phyloP scores from a whole-genome alignment of 1,139 yeast species.

The Hemisphaericaspora lyxosophila region DNA sequence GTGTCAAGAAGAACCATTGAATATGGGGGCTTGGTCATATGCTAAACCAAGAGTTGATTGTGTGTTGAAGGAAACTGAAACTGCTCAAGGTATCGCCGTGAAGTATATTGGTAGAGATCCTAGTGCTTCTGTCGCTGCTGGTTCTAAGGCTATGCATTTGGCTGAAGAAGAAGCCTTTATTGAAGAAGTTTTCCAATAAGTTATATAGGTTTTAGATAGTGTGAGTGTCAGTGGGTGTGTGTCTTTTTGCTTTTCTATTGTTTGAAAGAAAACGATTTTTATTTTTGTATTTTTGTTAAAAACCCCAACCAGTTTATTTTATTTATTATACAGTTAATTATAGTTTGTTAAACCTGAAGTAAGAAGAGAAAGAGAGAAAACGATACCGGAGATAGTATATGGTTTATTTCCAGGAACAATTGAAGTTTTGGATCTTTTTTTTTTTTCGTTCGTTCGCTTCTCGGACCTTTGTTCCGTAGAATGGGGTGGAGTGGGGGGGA shows the following conservation, averaged over 20 bases:
- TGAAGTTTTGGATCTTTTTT: too few relatives aligned
- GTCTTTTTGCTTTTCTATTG: not conserved
- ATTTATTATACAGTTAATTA: too few relatives aligned
- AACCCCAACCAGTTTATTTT: not conserved
- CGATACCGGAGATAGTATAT: too few relatives aligned
- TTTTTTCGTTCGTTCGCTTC: too few relatives aligned
- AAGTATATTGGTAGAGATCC: constrained; percentile 99
- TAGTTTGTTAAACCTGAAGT: not conserved
- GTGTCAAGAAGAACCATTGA: constrained; percentile 99
- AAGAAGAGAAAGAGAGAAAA: too few relatives aligned
- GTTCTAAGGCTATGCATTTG: constrained; percentile 83
- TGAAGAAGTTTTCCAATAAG: constrained; percentile 62
- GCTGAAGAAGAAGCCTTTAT: constrained; percentile 90
- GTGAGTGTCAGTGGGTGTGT: not conserved
- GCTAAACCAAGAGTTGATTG: constrained; percentile 82
- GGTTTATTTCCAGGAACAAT: too few relatives aligned
- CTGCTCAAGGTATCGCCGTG: constrained; percentile 54
- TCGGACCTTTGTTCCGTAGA: too few relatives aligned
- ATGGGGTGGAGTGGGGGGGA: too few relatives aligned
- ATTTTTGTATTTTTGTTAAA: not conserved
- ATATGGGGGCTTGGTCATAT: constrained; percentile 88
- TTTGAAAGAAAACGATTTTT: not conserved
- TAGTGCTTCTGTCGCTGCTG: constrained; percentile 97
- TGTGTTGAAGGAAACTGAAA: constrained; percentile 69
- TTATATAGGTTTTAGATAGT: not conserved